These are phyloP conservation scores for Elsinoe perseae DNA, from an alignment of 2,329 filamentous ascomycete species.

Conservation along the genomic window DNA sequence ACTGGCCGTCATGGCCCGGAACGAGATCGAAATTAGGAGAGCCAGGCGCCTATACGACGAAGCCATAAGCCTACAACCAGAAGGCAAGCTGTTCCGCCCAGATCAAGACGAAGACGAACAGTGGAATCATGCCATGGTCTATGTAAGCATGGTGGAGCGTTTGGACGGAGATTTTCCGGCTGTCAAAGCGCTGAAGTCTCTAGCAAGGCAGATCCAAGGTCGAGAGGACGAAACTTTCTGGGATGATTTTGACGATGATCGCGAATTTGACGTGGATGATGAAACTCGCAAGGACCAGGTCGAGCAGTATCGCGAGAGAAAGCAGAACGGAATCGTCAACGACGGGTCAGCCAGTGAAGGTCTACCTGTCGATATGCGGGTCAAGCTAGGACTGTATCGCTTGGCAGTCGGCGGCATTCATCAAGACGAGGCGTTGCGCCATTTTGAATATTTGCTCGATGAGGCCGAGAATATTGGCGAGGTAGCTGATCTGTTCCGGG, in stretches of 20 bases:
- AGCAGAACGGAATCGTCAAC: constrained; percentile 22
- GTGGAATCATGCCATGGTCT: constrained; percentile 83
- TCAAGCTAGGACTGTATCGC: constrained; percentile 78
- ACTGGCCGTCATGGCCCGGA: constrained; percentile 34
- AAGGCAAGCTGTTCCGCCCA: constrained; percentile 19
- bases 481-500: constrained; percentile 71
- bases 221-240: constrained; percentile 67
- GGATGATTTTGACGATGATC: constrained; percentile 60
- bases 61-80: constrained; percentile 44
- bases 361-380: constrained; percentile 72
- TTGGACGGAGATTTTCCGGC: constrained; percentile 57
- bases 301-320: constrained; percentile 51
- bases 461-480: constrained; percentile 56
- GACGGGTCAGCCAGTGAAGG: constrained; percentile 57
- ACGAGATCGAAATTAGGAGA: constrained; percentile 23
- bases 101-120: constrained; percentile 38
- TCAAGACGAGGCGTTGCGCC: constrained; percentile 56
- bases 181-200: constrained; percentile 58
- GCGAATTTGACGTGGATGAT: constrained; percentile 78
- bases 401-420: constrained; percentile 52
- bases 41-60: constrained; percentile 40
- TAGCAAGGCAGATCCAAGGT: constrained; percentile 76
- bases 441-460: constrained; percentile 54
- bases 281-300: constrained; percentile 57
- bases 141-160: constrained; percentile 69